phyloP scores from a whole-genome alignment of 2,329 filamentous ascomycete species.

The Neoarthrinium moseri region DNA sequence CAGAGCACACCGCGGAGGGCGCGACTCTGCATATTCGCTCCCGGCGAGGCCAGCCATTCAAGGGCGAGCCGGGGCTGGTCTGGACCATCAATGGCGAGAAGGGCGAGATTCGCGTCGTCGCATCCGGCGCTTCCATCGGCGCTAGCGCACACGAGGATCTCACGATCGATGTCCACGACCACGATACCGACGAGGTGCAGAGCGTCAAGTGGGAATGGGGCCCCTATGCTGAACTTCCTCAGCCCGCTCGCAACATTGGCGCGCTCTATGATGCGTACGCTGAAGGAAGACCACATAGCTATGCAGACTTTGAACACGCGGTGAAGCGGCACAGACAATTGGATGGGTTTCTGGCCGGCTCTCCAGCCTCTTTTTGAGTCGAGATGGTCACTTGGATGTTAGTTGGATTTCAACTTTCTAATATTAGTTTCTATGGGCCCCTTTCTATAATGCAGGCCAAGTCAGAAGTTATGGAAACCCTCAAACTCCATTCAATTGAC shows the following conservation, averaged over 20 bases:
- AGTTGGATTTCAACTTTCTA: too few species aligned
- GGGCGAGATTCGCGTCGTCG: conserved; percentile 42
- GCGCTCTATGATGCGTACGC: conserved; percentile 56
- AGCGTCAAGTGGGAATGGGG: conserved; percentile 39
- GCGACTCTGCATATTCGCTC: conserved; percentile 41
- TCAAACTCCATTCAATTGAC: too few species aligned
- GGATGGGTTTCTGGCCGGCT: neutral
- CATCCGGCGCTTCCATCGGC: conserved; percentile 16
- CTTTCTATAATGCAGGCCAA: too few species aligned
- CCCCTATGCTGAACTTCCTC: conserved; percentile 41
- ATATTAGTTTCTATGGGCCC: too few species aligned
- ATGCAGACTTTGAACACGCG: conserved; percentile 13
- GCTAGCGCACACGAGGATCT: conserved; percentile 32
- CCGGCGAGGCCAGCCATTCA: conserved; percentile 46
- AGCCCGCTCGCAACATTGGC: conserved; percentile 45
- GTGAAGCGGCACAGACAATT: conserved; percentile 13
- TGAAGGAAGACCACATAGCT: conserved; percentile 1
- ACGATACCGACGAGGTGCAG: conserved; percentile 41
- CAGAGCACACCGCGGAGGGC: conserved; percentile 17
- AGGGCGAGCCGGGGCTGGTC: conserved; percentile 37
- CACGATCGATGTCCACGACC: conserved; percentile 50
- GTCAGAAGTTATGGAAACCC: too few species aligned
- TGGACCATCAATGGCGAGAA: conserved; percentile 51
- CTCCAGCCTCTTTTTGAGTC: too few species aligned
- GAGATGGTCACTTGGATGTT: too few species aligned